Conservation (phyloP, 768 basidiomycete species). For the Hydnomerulius pinastri region DNA sequence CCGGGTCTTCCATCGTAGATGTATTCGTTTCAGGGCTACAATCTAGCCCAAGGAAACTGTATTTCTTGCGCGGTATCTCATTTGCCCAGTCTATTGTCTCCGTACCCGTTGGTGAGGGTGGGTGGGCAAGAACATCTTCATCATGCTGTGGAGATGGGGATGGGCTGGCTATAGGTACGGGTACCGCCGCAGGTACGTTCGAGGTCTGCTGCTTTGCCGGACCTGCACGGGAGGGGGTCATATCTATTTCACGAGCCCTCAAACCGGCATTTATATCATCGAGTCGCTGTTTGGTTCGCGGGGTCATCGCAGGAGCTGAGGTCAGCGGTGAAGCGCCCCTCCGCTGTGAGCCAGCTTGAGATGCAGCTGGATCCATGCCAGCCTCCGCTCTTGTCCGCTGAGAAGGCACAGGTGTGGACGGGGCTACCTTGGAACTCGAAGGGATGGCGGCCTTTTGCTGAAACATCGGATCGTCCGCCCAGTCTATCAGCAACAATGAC, state of each 20-base stretch:
- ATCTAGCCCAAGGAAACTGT: conserved; percentile 28
- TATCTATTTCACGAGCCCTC: conserved; percentile 14
- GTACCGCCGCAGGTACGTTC: no score
- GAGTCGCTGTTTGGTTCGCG: conserved; percentile 11
- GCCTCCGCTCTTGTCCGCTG: background rate
- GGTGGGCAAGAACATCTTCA: conserved; percentile 12
- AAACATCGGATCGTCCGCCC: conserved; percentile 33
- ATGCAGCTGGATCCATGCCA: background rate
- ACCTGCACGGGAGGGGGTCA: conserved; percentile 10
- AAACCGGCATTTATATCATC: conserved; percentile 19
- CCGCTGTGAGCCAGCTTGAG: background rate
- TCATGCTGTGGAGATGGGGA: background rate
- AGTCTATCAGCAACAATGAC: conserved; percentile 22
- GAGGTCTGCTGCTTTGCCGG: conserved; percentile 4
- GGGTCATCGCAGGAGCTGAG: conserved; percentile 3
- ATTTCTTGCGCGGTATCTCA: conserved; percentile 12
- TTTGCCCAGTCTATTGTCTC: conserved; percentile 24
- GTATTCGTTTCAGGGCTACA: conserved; percentile 9
- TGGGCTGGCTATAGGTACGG: background rate
- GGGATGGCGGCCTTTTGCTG: background rate
- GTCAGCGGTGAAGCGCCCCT: background rate
- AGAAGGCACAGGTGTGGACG: background rate
- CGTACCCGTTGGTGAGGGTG: conserved; percentile 28
- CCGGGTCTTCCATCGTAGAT: conserved; percentile 7
- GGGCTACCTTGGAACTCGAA: background rate